Evolutionary conservation across 805 yeast species (phyloP), one percentile per base, ranked within the genome.

Genomic region (Lachancea dasiensis): DNA sequence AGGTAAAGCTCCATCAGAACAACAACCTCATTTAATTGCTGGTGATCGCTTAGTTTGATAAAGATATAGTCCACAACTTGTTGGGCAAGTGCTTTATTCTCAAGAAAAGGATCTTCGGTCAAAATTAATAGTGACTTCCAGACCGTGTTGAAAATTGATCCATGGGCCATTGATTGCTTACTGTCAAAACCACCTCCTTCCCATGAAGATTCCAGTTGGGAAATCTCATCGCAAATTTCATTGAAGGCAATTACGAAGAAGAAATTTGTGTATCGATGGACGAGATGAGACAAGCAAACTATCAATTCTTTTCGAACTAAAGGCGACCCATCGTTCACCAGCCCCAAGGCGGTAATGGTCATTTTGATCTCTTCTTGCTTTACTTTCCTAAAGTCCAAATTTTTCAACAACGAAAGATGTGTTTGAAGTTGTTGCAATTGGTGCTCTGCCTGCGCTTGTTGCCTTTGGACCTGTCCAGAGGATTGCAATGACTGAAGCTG

Each of bases 201-300:
- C 13, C 30, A 31, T 29, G 49, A 53, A 6, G 47, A 47, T 31
- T 81, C 86, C 40, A 76, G 63, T 37, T 80, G 65, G 0, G 80
- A 74, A 23, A 81, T 71, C 49, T 89, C 96, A 46, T 81, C 92
- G 41, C 83, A 86, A 19, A 92, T 56, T 48, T 86, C 87, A 33
- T 86, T 75, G 57, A 81, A 87, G 0, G 96, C 95, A 42, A 89
- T 81, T 2, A 90, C 92, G 38, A 87, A 58, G 52, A 90, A 89
- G 52, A 85, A 83, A 41, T 77, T 75, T 17, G 73, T 63, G 58
- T 87, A 81, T 28, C 78, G 77, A 40, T 72, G 61, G 9, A 87
- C 82, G 54, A 86, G 78, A 31, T 79, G 74, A 26, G 92, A 82
- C 38, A 87, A 72, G 51, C 84, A 84, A 18, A 80, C 78, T 5